A percentile compares a stretch with the other conserved stretches of the same genome.
These are phyloP conservation scores for Camellia granthamiana DNA, from an alignment of 148 eudicot genomes.

Conservation along the genomic window DNA sequence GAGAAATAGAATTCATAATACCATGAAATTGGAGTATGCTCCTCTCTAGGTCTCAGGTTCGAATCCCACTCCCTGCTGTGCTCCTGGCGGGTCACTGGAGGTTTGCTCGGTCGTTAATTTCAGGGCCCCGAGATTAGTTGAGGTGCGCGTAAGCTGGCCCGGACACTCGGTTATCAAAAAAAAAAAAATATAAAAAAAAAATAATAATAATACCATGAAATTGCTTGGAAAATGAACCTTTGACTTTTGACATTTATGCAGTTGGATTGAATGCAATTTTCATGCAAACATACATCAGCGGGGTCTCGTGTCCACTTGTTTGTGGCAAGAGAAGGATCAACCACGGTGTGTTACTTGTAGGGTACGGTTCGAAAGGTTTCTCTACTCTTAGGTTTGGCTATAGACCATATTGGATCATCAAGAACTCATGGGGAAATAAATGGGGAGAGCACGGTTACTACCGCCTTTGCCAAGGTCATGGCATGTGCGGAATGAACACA, in stretches of 20 bases:
- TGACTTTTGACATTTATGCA: conserved; percentile 12
- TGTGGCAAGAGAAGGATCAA: conserved; percentile 65
- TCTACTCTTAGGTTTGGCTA: conserved; percentile 65
- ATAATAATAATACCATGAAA: too few relatives aligned
- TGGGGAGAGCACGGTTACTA: conserved; percentile 93
- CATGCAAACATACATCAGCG: conserved; percentile 93
- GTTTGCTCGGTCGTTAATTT: too few relatives aligned
- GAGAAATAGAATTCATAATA: neutral
- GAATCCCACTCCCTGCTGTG: too few relatives aligned
- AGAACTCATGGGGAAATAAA: conserved; percentile 86
- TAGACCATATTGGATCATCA: conserved; percentile 81
- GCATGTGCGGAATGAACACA: conserved; percentile 82
- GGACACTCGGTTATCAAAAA: too few relatives aligned
- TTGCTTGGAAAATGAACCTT: too few relatives aligned
- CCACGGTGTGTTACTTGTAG: conserved; percentile 81
- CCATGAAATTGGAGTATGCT: too few relatives aligned
- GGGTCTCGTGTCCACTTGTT: conserved; percentile 82
- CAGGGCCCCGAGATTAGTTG: too few relatives aligned
- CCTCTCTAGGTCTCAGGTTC: too few relatives aligned
- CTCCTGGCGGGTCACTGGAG: too few relatives aligned
- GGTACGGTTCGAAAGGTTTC: conserved; percentile 70
- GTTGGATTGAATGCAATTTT: conserved; percentile 77
- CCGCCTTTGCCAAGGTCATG: conserved; percentile 59
- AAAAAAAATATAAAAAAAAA: too few relatives aligned
- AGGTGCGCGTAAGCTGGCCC: too few relatives aligned